Evolutionary conservation across 2,329 filamentous ascomycete genomes (phyloP).

Genomic region (Amauroascus niger): DNA sequence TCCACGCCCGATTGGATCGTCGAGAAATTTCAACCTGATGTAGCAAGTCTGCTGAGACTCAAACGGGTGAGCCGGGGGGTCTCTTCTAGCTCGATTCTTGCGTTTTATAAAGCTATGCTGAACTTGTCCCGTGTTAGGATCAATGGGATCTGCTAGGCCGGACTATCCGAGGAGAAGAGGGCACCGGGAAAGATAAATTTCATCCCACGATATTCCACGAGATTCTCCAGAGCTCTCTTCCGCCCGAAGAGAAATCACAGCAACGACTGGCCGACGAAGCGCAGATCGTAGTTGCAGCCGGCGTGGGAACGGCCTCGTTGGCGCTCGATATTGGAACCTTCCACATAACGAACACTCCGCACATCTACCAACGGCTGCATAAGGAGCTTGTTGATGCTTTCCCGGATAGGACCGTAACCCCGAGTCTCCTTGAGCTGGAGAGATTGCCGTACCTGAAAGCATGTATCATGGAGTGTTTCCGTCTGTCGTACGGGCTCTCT

Average conservation of each 20-base stretch:
- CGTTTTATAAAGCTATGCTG: neutral
- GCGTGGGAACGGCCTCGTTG: constrained; percentile 23
- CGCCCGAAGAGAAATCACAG: constrained; percentile 19
- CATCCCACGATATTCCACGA: constrained; percentile 24
- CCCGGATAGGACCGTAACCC: constrained; percentile 15
- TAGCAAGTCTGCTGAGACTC: neutral
- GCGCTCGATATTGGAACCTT: constrained; percentile 23
- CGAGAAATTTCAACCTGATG: neutral
- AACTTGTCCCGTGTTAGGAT: neutral
- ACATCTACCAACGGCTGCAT: constrained; percentile 18
- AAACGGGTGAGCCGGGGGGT: neutral
- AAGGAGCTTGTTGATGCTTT: constrained; percentile 20
- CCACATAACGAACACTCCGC: constrained; percentile 22
- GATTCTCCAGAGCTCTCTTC: constrained; percentile 18
- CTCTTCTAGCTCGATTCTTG: neutral
- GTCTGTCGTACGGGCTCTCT: constrained; percentile 18
- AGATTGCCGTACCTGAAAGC: constrained; percentile 10
- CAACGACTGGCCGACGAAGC: constrained; percentile 23
- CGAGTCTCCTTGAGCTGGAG: constrained; percentile 2
- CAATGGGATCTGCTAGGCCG: neutral
- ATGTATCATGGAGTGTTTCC: constrained; percentile 12
- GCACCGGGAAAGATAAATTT: neutral
- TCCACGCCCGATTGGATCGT: neutral
- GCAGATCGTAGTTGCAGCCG: constrained; percentile 22
- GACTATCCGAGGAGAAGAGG: neutral